These are phyloP conservation scores for Annulohypoxylon nitens DNA, from an alignment of 495 filamentous ascomycete species.

Conservation along the genomic window DNA sequence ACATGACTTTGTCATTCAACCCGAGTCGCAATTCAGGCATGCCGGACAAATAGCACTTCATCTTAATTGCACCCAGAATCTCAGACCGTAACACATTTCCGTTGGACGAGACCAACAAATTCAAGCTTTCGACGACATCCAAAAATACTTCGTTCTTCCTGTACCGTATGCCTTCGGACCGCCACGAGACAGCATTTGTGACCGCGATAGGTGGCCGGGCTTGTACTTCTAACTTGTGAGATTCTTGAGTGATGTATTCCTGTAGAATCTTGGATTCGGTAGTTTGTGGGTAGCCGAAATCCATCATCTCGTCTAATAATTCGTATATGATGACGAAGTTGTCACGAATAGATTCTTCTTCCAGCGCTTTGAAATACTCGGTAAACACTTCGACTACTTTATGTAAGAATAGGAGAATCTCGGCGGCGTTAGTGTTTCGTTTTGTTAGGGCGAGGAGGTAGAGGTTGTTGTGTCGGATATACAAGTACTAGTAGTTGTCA, in stretches of 20 bases:
- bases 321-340: constrained; percentile 99
- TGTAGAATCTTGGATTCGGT: constrained; percentile 99
- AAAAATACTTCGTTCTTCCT: constrained; percentile 99
- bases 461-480: constrained; percentile 99
- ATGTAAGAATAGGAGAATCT: constrained; percentile 98
- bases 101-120: constrained; percentile 92
- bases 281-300: constrained; percentile 99
- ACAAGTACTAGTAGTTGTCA: constrained; percentile 91
- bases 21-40: constrained; percentile 98
- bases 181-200: constrained; percentile 98
- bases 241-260: constrained; percentile 99
- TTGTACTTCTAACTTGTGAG: constrained; percentile 97
- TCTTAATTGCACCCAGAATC: constrained; percentile 97
- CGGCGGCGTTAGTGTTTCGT: constrained; percentile 98
- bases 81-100: constrained; percentile 97
- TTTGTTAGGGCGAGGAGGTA: constrained; percentile 98
- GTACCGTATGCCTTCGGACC: constrained; percentile 97
- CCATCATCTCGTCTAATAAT: constrained; percentile 99
- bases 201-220: constrained; percentile 99
- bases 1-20: constrained; percentile 99
- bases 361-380: constrained; percentile 99
- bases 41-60: constrained; percentile 99
- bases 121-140: constrained; percentile 96
- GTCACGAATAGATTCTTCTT: constrained; percentile 99
- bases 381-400: constrained; percentile 99